phyloP scores from a whole-genome alignment of 441 rosid genomes.

The Pelargonium exstipulatum region DNA sequence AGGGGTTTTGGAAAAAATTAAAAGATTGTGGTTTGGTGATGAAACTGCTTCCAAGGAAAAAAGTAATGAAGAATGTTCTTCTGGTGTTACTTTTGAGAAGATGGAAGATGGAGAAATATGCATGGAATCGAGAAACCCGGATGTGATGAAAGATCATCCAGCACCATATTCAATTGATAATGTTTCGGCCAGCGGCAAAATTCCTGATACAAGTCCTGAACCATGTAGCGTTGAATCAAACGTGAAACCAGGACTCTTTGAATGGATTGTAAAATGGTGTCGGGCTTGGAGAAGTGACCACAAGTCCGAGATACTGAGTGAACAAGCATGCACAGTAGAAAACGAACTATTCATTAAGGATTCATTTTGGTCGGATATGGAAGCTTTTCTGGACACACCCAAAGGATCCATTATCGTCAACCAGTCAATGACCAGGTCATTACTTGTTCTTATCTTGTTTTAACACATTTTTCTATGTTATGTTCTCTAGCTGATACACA shows the following conservation, averaged over 20 bases:
- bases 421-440: conserved; percentile 64
- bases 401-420: conserved; percentile 43
- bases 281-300: conserved; percentile 29
- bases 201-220: conserved; percentile 18
- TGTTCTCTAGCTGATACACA: not conserved
- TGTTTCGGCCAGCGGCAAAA: conserved; percentile 25
- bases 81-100: conserved; percentile 18
- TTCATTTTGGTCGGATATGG: conserved; percentile 54
- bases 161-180: conserved; percentile 20
- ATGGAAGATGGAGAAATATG: conserved; percentile 22
- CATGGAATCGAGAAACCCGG: conserved; percentile 18
- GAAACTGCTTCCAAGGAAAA: conserved; percentile 21
- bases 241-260: conserved; percentile 29
- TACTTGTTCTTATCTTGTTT: conserved; percentile 14
- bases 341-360: conserved; percentile 35
- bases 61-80: conserved; percentile 13
- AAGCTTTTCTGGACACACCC: conserved; percentile 46
- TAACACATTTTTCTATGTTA: not conserved
- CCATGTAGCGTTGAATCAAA: conserved; percentile 19
- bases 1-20: conserved; percentile 30
- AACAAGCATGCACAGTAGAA: conserved; percentile 29
- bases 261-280: conserved; percentile 31
- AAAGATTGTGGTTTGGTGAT: conserved; percentile 41
- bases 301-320: conserved; percentile 20
- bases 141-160: conserved; percentile 9